A percentile compares a stretch with the other conserved stretches of the same genome.
These are phyloP conservation scores for Fusarium haematococcum DNA, from an alignment of 2,329 filamentous ascomycete species.

Conservation along the genomic window DNA sequence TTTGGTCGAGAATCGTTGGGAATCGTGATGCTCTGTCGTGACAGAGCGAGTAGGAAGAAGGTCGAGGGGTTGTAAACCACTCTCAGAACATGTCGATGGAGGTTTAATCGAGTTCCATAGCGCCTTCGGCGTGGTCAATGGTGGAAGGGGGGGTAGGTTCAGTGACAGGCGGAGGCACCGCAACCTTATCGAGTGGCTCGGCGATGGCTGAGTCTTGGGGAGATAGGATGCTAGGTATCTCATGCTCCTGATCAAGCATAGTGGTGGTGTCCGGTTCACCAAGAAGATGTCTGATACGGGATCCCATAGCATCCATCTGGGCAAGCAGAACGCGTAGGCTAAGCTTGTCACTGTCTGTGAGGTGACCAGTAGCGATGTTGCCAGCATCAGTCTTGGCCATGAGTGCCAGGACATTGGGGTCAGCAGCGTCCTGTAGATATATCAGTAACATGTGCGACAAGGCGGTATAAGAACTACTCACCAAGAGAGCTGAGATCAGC, in stretches of 20 bases:
- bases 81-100: background rate
- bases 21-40: conserved; percentile 13
- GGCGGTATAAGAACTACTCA: conserved; percentile 56
- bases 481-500: conserved; percentile 71
- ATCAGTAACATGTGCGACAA: conserved; percentile 20
- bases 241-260: conserved; percentile 40
- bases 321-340: conserved; percentile 62
- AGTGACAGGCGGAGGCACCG: conserved; percentile 47
- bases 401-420: conserved; percentile 58
- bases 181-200: conserved; percentile 47
- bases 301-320: conserved; percentile 59
- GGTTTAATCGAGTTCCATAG: conserved; percentile 55
- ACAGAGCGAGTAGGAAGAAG: background rate
- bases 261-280: conserved; percentile 44
- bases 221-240: conserved; percentile 42
- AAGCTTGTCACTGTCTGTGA: conserved; percentile 57
- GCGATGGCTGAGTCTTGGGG: conserved; percentile 45
- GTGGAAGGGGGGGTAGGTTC: conserved; percentile 56
- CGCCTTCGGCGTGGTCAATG: conserved; percentile 52
- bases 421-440: conserved; percentile 56
- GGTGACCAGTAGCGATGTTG: conserved; percentile 54
- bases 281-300: conserved; percentile 56
- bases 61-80: background rate
- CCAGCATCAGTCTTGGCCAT: conserved; percentile 62
- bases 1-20: conserved; percentile 24